phyloP scores from a whole-genome alignment of 2,329 filamentous ascomycete species.

The Ophiognomonia clavigignenti-juglandacearum region DNA sequence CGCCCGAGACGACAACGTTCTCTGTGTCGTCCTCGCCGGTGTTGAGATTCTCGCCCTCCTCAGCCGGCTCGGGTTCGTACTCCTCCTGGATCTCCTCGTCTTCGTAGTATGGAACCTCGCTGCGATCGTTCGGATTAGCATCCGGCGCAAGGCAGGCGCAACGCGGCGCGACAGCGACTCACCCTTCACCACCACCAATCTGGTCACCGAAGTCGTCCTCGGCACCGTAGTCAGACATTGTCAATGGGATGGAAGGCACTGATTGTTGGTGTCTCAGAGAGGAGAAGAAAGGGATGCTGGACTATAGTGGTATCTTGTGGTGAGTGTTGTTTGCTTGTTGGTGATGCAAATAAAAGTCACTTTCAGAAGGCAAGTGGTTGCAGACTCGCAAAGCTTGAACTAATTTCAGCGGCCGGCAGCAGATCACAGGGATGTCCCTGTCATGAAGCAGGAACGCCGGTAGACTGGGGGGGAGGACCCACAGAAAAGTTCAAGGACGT shows the following conservation, averaged over 20 bases:
- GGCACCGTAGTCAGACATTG: slow-evolving; percentile 67
- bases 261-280: not conserved
- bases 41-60: slow-evolving; percentile 44
- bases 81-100: slow-evolving; percentile 62
- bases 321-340: too few species aligned
- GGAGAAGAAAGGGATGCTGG: not conserved
- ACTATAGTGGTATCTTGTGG: not conserved
- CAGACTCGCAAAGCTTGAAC: not conserved
- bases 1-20: slow-evolving; percentile 56
- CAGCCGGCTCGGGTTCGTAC: slow-evolving; percentile 48
- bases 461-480: too few species aligned
- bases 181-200: slow-evolving; percentile 12
- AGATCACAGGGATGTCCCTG: too few species aligned
- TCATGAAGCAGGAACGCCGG: too few species aligned
- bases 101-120: slow-evolving; percentile 68
- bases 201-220: slow-evolving; percentile 43
- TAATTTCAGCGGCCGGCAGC: too few species aligned
- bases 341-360: not conserved
- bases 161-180: not conserved
- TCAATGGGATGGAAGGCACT: slow-evolving; percentile 6
- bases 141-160: slow-evolving; percentile 17
- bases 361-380: not conserved
- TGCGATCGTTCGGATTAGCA: slow-evolving; percentile 32
- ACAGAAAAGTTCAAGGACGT: too few species aligned
- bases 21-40: slow-evolving; percentile 53